Percentiles rank a stretch among this genome's conserved stretches.
phyloP scores from a whole-genome alignment of 78 protist genomes.

The Dictyostelium brefeldianum region DNA sequence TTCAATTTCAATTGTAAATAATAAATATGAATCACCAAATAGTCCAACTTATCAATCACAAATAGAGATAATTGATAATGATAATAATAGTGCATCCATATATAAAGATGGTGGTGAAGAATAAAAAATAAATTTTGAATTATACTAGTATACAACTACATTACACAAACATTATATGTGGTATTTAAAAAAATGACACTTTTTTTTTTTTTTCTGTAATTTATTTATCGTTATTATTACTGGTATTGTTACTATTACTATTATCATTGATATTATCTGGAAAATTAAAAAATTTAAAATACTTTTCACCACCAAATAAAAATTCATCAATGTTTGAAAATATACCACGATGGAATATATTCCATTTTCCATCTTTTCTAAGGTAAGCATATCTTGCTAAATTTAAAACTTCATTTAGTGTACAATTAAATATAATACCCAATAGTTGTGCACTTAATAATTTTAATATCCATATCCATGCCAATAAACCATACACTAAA shows the following conservation, averaged over 20 bases:
- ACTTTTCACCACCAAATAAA: conserved; percentile 47
- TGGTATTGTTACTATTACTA: background rate
- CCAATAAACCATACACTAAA: conserved; percentile 49
- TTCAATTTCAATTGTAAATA: background rate
- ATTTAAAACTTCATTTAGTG: conserved; percentile 56
- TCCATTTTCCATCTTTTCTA: conserved; percentile 63
- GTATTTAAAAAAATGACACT: background rate
- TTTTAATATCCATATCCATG: conserved; percentile 35
- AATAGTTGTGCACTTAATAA: conserved; percentile 48
- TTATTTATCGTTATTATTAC: background rate
- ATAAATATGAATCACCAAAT: background rate
- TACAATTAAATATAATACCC: conserved; percentile 53
- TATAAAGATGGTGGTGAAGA: background rate
- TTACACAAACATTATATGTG: background rate
- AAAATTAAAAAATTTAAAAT: conserved; percentile 33
- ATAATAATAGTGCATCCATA: background rate
- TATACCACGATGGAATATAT: conserved; percentile 68
- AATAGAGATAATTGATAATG: background rate
- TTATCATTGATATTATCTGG: background rate
- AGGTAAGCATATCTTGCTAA: conserved; percentile 48
- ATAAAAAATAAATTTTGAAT: background rate
- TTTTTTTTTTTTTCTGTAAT: background rate
- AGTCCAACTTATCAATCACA: background rate
- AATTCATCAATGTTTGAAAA: conserved; percentile 37
- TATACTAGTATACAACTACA: background rate